A percentile compares a stretch with the other conserved stretches of the same genome.
Evolutionary conservation across 1,284 basidiomycete genomes (phyloP).

Genomic region (Singerocomus inundabilis): DNA sequence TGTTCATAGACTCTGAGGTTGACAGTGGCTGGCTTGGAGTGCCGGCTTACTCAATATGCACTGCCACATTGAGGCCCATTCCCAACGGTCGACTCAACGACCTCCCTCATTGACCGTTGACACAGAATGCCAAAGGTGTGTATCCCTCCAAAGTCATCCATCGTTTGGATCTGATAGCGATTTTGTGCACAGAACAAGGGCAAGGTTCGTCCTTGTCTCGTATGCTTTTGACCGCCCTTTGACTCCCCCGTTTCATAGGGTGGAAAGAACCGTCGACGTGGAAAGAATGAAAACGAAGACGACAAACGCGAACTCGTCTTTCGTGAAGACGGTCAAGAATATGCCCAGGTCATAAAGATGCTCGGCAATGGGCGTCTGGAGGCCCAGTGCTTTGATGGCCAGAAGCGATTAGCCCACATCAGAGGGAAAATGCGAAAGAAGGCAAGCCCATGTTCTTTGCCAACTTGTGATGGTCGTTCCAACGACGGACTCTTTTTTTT

Average conservation of each 20-base stretch:
- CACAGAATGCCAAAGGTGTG: slow-evolving; percentile 28
- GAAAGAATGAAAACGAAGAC: slow-evolving; percentile 99
- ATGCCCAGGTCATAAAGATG: slow-evolving; percentile 99
- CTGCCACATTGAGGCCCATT: too few relatives aligned
- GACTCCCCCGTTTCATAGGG: slow-evolving; percentile 55
- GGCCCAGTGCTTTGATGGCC: slow-evolving; percentile 97
- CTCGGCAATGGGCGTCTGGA: slow-evolving; percentile 97
- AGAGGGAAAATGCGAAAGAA: slow-evolving; percentile 99
- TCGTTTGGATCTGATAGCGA: slow-evolving; percentile 6
- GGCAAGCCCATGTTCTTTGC: slow-evolving; percentile 46
- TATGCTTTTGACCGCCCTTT: neutral
- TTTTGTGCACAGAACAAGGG: slow-evolving; percentile 65
- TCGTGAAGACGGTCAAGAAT: slow-evolving; percentile 99
- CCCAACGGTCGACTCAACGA: neutral
- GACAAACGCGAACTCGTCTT: slow-evolving; percentile 99
- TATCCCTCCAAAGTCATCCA: neutral
- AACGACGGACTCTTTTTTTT: neutral
- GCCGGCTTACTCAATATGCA: too few relatives aligned
- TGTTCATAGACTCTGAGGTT: too few relatives aligned
- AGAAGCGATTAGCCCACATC: slow-evolving; percentile 97
- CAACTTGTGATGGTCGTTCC: neutral
- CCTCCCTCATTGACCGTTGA: neutral
- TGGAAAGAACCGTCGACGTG: slow-evolving; percentile 98
- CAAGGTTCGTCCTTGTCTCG: slow-evolving; percentile 52
- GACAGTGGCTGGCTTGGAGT: too few relatives aligned